Evolutionary conservation across 768 basidiomycete genomes (phyloP).

Genomic region (Cyclocybe aegerita): DNA sequence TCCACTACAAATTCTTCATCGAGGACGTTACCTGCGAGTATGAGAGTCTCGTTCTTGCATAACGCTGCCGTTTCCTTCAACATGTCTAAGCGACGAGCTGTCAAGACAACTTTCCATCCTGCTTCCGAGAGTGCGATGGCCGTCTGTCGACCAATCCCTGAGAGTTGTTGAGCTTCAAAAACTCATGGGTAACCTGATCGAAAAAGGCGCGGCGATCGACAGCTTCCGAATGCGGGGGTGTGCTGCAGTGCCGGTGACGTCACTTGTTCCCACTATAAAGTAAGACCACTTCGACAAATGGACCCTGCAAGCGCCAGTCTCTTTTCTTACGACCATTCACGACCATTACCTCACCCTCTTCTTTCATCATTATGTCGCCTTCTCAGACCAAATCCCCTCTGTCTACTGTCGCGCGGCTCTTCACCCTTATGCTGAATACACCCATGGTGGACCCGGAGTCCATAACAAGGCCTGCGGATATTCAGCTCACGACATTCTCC

Average conservation of each 20-base stretch:
- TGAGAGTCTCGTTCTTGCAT: constrained; percentile 39
- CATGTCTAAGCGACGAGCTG: constrained; percentile 58
- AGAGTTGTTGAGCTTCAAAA: not conserved
- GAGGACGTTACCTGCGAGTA: constrained; percentile 64
- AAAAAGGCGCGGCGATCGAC: not conserved
- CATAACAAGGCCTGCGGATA: constrained; percentile 8
- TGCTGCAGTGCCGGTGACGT: not conserved
- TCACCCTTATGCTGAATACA: constrained; percentile 33
- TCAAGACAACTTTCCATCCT: constrained; percentile 69
- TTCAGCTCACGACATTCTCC: constrained; percentile 26
- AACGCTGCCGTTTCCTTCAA: constrained; percentile 54
- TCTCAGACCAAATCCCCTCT: constrained; percentile 14
- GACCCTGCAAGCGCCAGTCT: not conserved
- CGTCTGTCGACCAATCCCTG: constrained; percentile 63
- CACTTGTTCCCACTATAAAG: not conserved
- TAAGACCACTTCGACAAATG: not conserved
- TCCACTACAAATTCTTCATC: constrained; percentile 60
- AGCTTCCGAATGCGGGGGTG: not conserved
- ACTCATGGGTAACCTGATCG: not conserved
- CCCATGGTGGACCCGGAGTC: constrained; percentile 30
- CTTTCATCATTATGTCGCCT: not conserved
- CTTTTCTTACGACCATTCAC: constrained; percentile 1
- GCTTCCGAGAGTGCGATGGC: constrained; percentile 69
- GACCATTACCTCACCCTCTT: constrained; percentile 2
- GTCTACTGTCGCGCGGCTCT: constrained; percentile 22